These are phyloP conservation scores for Polytolypa hystricis DNA, from an alignment of 2,329 filamentous ascomycete species.

Conservation along the genomic window DNA sequence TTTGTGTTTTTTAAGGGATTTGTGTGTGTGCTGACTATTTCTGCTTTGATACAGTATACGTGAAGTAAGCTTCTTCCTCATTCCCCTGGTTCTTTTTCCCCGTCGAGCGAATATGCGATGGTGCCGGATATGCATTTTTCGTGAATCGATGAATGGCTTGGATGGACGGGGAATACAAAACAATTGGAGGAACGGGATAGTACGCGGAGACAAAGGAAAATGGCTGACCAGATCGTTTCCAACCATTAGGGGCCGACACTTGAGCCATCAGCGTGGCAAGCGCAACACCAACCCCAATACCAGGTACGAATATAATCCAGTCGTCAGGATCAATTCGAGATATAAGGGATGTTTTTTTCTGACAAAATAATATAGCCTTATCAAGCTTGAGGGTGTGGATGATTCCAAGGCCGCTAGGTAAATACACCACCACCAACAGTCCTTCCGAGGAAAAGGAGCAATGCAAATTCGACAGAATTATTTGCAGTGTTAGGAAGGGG, in stretches of 20 bases:
- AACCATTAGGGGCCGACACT: slow-evolving; percentile 72
- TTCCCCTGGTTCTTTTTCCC: slow-evolving; percentile 5
- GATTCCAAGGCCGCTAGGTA: slow-evolving; percentile 77
- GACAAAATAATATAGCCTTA: slow-evolving; percentile 49
- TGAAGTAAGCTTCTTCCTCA: slow-evolving; percentile 59
- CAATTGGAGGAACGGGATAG: too few relatives aligned
- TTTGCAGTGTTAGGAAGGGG: too few relatives aligned
- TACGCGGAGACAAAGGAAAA: too few relatives aligned
- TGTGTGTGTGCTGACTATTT: slow-evolving; percentile 23
- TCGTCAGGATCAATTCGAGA: not conserved
- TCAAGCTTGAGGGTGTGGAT: slow-evolving; percentile 98
- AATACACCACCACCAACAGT: too few relatives aligned
- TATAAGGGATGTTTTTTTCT: slow-evolving; percentile 10
- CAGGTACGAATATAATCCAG: too few relatives aligned
- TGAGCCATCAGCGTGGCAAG: slow-evolving; percentile 95
- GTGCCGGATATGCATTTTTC: too few relatives aligned
- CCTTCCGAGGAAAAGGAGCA: too few relatives aligned
- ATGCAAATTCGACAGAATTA: too few relatives aligned
- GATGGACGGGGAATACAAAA: slow-evolving; percentile 4
- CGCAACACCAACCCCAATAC: slow-evolving; percentile 82
- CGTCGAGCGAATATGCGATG: too few relatives aligned
- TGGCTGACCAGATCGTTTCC: slow-evolving; percentile 11
- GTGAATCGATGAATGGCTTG: not conserved
- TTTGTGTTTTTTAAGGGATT: slow-evolving; percentile 9
- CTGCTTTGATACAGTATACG: slow-evolving; percentile 55